Conservation (phyloP, 306 rosid species). For the Vigna mungo region DNA sequence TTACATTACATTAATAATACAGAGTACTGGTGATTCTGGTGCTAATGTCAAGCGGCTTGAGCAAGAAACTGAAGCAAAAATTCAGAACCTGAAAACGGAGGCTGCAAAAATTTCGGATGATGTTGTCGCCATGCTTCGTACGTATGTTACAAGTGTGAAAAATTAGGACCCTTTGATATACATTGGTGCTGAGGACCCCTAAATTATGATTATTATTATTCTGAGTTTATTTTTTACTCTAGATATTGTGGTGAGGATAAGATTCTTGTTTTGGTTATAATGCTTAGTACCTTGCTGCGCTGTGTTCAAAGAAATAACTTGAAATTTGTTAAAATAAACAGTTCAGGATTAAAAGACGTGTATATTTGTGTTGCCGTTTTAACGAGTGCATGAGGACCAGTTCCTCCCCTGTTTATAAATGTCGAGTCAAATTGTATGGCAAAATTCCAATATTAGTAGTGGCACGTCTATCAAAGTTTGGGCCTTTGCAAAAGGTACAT, state of each 20-base stretch:
- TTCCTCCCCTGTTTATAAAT: background rate
- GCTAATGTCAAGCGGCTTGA: conserved; percentile 97
- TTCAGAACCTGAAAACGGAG: conserved; percentile 65
- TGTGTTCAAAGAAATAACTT: conserved; percentile 46
- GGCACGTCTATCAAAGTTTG: background rate
- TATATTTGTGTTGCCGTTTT: conserved; percentile 30
- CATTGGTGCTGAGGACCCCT: conserved; percentile 37
- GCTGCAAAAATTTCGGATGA: conserved; percentile 73
- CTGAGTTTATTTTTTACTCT: conserved; percentile 41
- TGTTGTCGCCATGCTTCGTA: conserved; percentile 83
- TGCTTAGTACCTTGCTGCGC: conserved; percentile 35
- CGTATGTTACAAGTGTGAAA: conserved; percentile 78
- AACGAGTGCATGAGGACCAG: conserved; percentile 3
- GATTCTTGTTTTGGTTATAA: conserved; percentile 42
- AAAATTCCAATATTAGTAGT: background rate
- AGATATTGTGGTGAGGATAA: conserved; percentile 43
- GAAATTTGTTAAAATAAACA: conserved; percentile 35
- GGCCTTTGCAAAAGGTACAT: background rate
- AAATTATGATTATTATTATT: conserved; percentile 41
- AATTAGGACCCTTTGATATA: conserved; percentile 52
- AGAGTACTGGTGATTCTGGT: conserved; percentile 97
- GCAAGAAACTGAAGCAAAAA: conserved; percentile 74
- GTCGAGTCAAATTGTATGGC: conserved; percentile 5
- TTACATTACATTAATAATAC: conserved; percentile 33
- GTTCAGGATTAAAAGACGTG: conserved; percentile 28